Percentiles rank a stretch among this genome's conserved stretches.
Evolutionary conservation across 345 rosid genomes (phyloP).

Genomic region (Eucalyptus pumila): DNA sequence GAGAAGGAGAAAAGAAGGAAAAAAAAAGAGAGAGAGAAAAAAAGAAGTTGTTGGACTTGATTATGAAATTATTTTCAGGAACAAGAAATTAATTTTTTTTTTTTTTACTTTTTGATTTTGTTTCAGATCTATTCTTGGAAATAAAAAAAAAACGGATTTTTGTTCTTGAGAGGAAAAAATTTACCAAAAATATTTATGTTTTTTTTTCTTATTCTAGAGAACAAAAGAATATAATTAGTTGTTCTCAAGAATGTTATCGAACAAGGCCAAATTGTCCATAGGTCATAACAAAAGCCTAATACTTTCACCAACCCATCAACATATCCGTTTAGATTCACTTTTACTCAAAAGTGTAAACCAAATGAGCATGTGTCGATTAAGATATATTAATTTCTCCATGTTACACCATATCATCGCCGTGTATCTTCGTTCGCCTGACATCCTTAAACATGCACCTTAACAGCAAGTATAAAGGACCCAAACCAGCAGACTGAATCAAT

Average conservation of each 20-base stretch:
- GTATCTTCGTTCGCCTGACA: fast-evolving
- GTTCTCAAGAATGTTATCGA: fast-evolving
- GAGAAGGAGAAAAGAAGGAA: too few relatives aligned
- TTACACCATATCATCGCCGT: not conserved
- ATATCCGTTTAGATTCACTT: not conserved
- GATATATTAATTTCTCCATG: not conserved
- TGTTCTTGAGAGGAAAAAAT: fast-evolving
- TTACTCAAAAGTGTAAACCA: too few relatives aligned
- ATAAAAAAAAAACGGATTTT: fast-evolving
- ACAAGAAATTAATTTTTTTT: too few relatives aligned
- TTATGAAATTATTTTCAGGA: too few relatives aligned
- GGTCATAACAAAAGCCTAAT: not conserved
- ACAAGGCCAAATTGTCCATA: fast-evolving
- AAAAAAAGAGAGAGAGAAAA: fast-evolving
- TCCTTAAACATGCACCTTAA: not conserved
- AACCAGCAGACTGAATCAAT: not conserved
- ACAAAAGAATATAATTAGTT: fast-evolving
- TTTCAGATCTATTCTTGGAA: fast-evolving
- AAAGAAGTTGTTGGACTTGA: too few relatives aligned
- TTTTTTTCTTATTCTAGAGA: fast-evolving
- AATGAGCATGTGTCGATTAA: not conserved
- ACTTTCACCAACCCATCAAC: not conserved
- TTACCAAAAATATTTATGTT: fast-evolving
- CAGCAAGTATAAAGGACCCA: not conserved
- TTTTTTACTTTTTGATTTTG: too few relatives aligned